Evolutionary conservation across 345 rosid genomes (phyloP).

Genomic region (sweet orange (Citrus sinensis)): DVS_A1.0 CM039165.1:4643001-4643500

Average conservation of each 20-base stretch:
- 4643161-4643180: slow-evolving; percentile 65
- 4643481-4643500: neutral
- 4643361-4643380: neutral
- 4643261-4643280: slow-evolving; percentile 71
- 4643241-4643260: slow-evolving; percentile 28
- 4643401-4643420: too few relatives aligned
- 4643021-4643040: neutral
- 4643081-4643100: slow-evolving; percentile 83
- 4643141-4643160: slow-evolving; percentile 62
- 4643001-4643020: neutral
- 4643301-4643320: slow-evolving; percentile 48
- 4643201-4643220: neutral
- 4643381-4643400: too few relatives aligned
- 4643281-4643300: slow-evolving; percentile 73
- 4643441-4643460: neutral
- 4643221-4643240: too few relatives aligned
- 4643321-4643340: neutral
- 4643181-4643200: neutral
- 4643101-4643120: slow-evolving; percentile 60
- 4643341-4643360: too few relatives aligned
- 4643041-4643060: neutral
- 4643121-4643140: slow-evolving; percentile 61
- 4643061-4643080: slow-evolving; percentile 59
- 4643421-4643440: neutral
- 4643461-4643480: neutral